A percentile compares a stretch with the other conserved stretches of the same genome.
phyloP scores from a whole-genome alignment of 2,329 filamentous ascomycete species.

The Aulographum hederae region DNA sequence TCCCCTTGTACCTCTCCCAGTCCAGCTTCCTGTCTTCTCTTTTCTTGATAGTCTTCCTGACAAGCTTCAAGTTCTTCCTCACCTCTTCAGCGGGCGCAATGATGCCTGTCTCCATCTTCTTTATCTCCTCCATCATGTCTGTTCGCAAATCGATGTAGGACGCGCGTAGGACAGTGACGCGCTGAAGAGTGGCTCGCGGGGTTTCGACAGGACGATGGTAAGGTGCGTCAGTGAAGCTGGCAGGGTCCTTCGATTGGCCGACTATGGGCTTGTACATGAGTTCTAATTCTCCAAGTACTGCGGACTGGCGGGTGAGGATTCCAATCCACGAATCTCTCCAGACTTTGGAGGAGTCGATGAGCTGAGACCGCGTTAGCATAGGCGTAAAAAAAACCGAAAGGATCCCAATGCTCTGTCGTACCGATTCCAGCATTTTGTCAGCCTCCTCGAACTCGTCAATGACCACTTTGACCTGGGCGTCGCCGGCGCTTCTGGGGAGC shows the following conservation, averaged over 20 bases:
- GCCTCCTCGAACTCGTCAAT: constrained; percentile 68
- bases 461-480: constrained; percentile 56
- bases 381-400: background rate
- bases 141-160: constrained; percentile 52
- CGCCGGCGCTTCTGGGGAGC: constrained; percentile 52
- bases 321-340: constrained; percentile 67
- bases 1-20: constrained; percentile 59
- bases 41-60: constrained; percentile 73
- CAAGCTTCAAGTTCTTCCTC: constrained; percentile 47
- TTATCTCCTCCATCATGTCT: constrained; percentile 55
- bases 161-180: constrained; percentile 45
- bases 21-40: constrained; percentile 69
- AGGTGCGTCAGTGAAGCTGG: constrained; percentile 39
- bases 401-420: constrained; percentile 16
- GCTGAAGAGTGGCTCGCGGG: constrained; percentile 41
- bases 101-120: constrained; percentile 50
- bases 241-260: too few relatives aligned
- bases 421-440: constrained; percentile 55
- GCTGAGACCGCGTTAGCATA: constrained; percentile 24
- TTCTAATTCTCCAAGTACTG: constrained; percentile 49
- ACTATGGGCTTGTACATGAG: constrained; percentile 60
- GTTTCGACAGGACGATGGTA: constrained; percentile 40
- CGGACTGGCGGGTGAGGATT: constrained; percentile 50
- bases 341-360: constrained; percentile 55
- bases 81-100: constrained; percentile 52